Conservation (phyloP, 2,329 filamentous ascomycete genomes). For the Esteya vermicola region DNA sequence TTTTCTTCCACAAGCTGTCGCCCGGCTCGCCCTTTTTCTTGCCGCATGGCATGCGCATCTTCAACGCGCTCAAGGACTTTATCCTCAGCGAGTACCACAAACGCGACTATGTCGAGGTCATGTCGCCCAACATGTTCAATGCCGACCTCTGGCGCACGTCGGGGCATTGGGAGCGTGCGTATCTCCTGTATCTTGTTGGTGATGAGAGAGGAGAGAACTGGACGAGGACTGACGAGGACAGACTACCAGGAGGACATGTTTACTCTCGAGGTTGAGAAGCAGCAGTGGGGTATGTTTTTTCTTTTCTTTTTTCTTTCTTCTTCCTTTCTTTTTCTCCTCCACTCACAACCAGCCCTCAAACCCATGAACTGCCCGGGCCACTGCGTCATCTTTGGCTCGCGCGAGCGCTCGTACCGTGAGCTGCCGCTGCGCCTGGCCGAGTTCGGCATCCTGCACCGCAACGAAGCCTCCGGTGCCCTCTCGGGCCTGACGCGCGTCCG, state of each 20-base stretch:
- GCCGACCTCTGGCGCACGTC: slow-evolving; percentile 85
- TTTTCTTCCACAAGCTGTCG: slow-evolving; percentile 92
- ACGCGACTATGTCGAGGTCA: slow-evolving; percentile 88
- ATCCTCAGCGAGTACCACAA: slow-evolving; percentile 82
- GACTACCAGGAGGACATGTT: slow-evolving; percentile 90
- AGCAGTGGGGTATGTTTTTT: slow-evolving; percentile 18
- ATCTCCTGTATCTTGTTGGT: too few relatives aligned
- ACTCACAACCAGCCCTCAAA: slow-evolving; percentile 21
- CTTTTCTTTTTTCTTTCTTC: neutral
- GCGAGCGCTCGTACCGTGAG: slow-evolving; percentile 76
- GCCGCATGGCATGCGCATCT: slow-evolving; percentile 51
- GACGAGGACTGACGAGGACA: slow-evolving; percentile 4
- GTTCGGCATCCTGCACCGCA: slow-evolving; percentile 88
- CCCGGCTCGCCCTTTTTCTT: slow-evolving; percentile 88
- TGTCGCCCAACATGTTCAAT: slow-evolving; percentile 95
- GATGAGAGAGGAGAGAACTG: neutral
- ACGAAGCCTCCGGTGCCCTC: slow-evolving; percentile 86
- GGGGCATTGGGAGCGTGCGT: slow-evolving; percentile 65
- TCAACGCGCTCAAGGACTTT: slow-evolving; percentile 41
- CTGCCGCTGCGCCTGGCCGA: slow-evolving; percentile 87
- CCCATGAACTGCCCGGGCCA: slow-evolving; percentile 97
- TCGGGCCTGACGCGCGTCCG: slow-evolving; percentile 84
- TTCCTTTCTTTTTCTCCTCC: neutral
- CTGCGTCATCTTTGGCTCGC: slow-evolving; percentile 73
- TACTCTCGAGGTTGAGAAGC: slow-evolving; percentile 64